These are phyloP conservation scores for Podospora pseudoanserina DNA, from an alignment of 495 filamentous ascomycete species.

Conservation along the genomic window DNA sequence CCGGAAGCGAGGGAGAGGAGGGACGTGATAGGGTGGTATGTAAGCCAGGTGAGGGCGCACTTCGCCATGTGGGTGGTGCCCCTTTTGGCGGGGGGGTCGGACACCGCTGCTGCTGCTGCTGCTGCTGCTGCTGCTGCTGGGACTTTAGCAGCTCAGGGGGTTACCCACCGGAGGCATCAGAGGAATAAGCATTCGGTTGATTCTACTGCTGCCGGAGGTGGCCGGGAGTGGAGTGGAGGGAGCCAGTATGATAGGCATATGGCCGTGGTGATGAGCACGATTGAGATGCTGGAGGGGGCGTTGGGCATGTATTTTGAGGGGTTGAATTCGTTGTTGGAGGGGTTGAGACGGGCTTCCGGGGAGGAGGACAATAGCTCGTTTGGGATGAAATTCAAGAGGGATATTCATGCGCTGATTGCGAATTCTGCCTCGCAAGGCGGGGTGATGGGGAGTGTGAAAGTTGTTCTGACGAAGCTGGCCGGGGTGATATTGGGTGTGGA, in stretches of 20 bases:
- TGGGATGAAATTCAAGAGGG: slow-evolving; percentile 51
- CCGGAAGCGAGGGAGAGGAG: slow-evolving; percentile 46
- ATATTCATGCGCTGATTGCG: slow-evolving; percentile 62
- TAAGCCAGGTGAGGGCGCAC: slow-evolving; percentile 48
- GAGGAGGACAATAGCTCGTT: slow-evolving; percentile 32
- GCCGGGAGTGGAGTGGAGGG: background rate
- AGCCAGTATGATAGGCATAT: slow-evolving; percentile 35
- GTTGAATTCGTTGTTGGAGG: slow-evolving; percentile 41
- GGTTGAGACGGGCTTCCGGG: slow-evolving; percentile 25
- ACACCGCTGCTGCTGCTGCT: no score
- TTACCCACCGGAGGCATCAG: background rate
- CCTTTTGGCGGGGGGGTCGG: slow-evolving; percentile 30
- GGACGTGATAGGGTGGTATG: slow-evolving; percentile 51
- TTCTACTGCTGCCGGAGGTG: background rate
- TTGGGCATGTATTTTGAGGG: slow-evolving; percentile 49
- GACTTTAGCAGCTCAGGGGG: slow-evolving; percentile 1
- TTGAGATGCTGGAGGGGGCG: slow-evolving; percentile 49
- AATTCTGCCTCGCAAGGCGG: slow-evolving; percentile 55
- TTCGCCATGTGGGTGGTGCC: slow-evolving; percentile 52
- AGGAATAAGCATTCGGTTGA: background rate
- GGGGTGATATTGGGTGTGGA: slow-evolving; percentile 37
- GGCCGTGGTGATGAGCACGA: slow-evolving; percentile 42
- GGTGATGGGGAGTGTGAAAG: slow-evolving; percentile 50
- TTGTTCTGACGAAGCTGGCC: slow-evolving; percentile 52
- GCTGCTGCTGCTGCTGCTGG: no score